Base-by-base conservation (phyloP, 306 rosid genomes). In the Adenanthera pavonina region DNA sequence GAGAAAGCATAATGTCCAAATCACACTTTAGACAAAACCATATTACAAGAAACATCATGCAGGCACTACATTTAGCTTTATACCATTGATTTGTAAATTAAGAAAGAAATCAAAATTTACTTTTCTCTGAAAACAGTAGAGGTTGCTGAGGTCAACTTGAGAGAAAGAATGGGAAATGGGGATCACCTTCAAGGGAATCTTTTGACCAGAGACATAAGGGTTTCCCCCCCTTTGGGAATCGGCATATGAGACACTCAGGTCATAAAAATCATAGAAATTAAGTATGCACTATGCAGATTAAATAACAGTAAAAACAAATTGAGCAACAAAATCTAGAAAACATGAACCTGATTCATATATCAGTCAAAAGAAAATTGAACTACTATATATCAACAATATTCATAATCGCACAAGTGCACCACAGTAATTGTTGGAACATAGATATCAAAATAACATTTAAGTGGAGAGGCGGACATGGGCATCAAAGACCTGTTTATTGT, bases 11-110 rank as follows among this genome's bases (percentile, higher is more conserved):
- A 34, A 13, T 48, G 8, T 5, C 20, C 2, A 53, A 3, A 44
- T 38, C 40, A 65, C 25, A 80, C 64, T 46, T 48, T 14, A 62
- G 38, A 8, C 74, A 61, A 66, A 66, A 20, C 33, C 72, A 75
- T 41, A 53, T n/a, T 30, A 2, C 56, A 49, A 48, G 69, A 65
- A 62, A 36, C 69, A 61, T 61, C 68, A 61, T 41, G 14, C 17
- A 19, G 71, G 52, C 11, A 30, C 49, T 65, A 74, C 19, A 16
- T 40, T 64, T 59, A 40, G 59, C 40, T 52, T n/a, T 47, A 43
- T 38, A 56, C 20, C 19, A 34, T 13, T n/a, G 57, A 49, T 49
- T 53, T 12, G 14, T 15, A 56, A 38, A 38, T 20, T 40, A 56
- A 33, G 59, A 51, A 52, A 57, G 8, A 13, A 41, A 41, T 14